Evolutionary conservation across 345 rosid species (phyloP).

Genomic region (Psidium guajava): DNA sequence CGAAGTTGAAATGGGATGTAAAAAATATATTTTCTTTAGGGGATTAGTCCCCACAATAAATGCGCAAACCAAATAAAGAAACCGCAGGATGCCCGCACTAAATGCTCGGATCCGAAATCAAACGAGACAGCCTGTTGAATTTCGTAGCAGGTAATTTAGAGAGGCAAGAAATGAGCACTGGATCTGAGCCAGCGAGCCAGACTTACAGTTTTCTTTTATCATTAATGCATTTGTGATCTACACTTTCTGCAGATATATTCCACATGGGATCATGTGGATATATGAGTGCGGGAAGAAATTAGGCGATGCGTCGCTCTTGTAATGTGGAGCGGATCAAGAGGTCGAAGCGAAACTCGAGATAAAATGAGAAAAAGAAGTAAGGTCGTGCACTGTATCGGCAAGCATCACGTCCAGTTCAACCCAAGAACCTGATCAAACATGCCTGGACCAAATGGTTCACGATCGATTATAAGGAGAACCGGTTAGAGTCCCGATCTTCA

Average conservation of each 20-base stretch:
- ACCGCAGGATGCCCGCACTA: not conserved
- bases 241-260: not conserved
- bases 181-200: not conserved
- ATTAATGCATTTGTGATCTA: not conserved
- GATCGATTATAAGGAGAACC: fast-evolving
- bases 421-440: not conserved
- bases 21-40: not conserved
- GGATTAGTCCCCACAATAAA: not conserved
- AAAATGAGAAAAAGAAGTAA: not conserved
- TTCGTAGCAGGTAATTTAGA: not conserved
- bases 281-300: not conserved
- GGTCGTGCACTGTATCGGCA: not conserved
- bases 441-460: not conserved
- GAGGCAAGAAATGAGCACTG: not conserved
- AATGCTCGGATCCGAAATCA: not conserved
- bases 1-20: not conserved
- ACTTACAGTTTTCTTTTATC: not conserved
- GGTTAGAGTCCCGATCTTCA: fast-evolving
- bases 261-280: not conserved
- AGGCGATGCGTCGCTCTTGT: not conserved
- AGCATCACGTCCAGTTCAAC: not conserved
- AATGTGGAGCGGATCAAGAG: not conserved
- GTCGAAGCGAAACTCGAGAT: not conserved
- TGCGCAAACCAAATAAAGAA: not conserved
- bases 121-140: not conserved